Conservation (phyloP, 148 eudicot species). For the Rhododendron molle region DNA sequence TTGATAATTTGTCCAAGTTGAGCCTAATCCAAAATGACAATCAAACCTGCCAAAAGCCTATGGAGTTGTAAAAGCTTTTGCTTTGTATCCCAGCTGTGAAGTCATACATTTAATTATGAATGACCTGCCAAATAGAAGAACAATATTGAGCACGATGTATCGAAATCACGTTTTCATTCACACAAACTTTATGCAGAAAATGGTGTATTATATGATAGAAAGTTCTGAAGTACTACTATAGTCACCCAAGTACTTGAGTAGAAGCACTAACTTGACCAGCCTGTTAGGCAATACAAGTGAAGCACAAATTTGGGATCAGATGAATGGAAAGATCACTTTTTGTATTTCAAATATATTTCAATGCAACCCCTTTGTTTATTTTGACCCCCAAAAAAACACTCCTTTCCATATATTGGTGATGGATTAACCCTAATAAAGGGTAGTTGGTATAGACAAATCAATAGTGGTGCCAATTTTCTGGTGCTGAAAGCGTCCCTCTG, state of each 20-base stretch:
- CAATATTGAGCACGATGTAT: background rate
- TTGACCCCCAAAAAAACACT: background rate
- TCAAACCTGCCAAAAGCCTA: background rate
- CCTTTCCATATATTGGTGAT: constrained; percentile 9
- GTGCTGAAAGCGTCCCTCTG: background rate
- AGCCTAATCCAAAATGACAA: constrained; percentile 9
- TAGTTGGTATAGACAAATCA: background rate
- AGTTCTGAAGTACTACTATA: background rate
- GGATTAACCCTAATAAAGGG: background rate
- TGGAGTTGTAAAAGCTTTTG: background rate
- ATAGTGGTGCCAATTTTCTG: constrained; percentile 5
- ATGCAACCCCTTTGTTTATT: background rate
- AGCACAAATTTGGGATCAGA: background rate
- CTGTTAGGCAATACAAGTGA: background rate
- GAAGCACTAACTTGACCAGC: constrained; percentile 4
- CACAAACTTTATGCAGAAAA: background rate
- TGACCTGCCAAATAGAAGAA: background rate
- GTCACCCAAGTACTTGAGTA: background rate
- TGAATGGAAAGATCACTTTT: background rate
- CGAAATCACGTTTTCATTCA: background rate
- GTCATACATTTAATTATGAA: constrained; percentile 6
- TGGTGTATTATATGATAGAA: background rate
- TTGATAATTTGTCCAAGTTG: constrained; percentile 1
- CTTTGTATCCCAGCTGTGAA: background rate
- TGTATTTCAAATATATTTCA: background rate